Base-by-base conservation (phyloP, 2,329 filamentous ascomycete species). In the Beauveria rudraprayagi region DNA sequence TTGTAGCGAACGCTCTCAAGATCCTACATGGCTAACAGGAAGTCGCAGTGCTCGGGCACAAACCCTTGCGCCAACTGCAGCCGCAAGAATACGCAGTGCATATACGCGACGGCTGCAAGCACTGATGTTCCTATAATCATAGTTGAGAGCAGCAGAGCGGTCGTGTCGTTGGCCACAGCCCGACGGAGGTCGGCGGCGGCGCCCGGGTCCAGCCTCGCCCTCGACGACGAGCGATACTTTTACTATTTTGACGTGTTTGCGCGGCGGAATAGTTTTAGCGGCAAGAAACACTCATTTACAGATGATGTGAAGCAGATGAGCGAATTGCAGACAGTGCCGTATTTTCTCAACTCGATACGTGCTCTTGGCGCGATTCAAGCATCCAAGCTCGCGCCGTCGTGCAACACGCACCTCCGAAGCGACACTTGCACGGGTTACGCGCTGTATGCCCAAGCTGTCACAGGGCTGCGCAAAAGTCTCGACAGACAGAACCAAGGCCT, bases 341-440 rank as follows among this genome's bases (percentile, higher is more conserved):
- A 69, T 19, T 66, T 72, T 0, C 61, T 66, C 17, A 63, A 73
- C 61, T 67, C 72, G 8, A 67, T 72, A 8, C 60, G 73, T 1
- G 67, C 70, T 0, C 58, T 74, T 0, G 72, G 72, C 0, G 72
- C 72, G 0, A 68, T 73, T 64, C 67, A 73, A 22, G 68, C 71
- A 0, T 56, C 65, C 3, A 70, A 68, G 16, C 30, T 67, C 1
- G 46, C 56, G 1, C 53, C 63, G 0, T 4, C 56, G 0, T 65
- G 17, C 61, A 64, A 1, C n/a, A 47, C n/a, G 11, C 16, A 26
- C 3, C 61, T 53, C 2, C 51, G 64, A 1, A 24, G 14, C 8
- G 56, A 54, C 28, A 16, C 41, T 5, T 61, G 37, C 0, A 59
- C 64, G 22, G 70, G 70, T 0, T 52, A 72, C 0, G 59, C 63